Conservation (phyloP, 371 early-diverging fungal genomes). For the Apophysomyces ossiformis region DNA sequence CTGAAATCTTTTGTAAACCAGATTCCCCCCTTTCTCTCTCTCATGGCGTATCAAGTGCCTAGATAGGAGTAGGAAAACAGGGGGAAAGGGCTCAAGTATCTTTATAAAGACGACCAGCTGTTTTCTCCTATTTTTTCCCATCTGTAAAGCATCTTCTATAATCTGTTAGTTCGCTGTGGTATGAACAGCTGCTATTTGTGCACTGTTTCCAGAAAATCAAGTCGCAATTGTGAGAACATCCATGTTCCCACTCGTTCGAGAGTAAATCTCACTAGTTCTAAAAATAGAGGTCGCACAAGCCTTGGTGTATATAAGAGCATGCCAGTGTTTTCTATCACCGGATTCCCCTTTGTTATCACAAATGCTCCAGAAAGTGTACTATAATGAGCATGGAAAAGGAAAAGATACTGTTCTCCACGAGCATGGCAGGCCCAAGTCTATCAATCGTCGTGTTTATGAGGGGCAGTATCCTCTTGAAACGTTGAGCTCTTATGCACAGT, state of each 20-base stretch:
- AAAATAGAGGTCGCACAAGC: not conserved
- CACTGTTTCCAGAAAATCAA: not conserved
- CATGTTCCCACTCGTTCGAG: too few relatives aligned
- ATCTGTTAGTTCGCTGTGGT: too few relatives aligned
- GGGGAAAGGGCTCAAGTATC: too few relatives aligned
- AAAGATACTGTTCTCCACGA: slow-evolving; percentile 17
- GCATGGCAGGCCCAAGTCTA: slow-evolving; percentile 18
- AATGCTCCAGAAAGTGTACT: slow-evolving; percentile 11
- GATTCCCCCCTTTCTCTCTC: too few relatives aligned
- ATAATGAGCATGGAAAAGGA: slow-evolving; percentile 23
- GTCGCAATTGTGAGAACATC: not conserved
- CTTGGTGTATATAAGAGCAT: slow-evolving; percentile 6
- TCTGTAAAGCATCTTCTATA: too few relatives aligned
- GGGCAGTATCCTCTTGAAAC: slow-evolving; percentile 23
- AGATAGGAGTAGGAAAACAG: too few relatives aligned
- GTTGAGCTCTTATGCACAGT: slow-evolving; percentile 23
- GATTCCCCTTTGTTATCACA: slow-evolving; percentile 11
- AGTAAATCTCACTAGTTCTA: not conserved
- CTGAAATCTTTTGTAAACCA: too few relatives aligned
- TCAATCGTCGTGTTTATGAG: slow-evolving; percentile 22
- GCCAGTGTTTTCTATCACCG: slow-evolving; percentile 4
- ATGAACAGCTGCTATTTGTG: too few relatives aligned
- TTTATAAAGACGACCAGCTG: too few relatives aligned
- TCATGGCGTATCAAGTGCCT: too few relatives aligned
- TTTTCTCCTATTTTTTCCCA: too few relatives aligned